Evolutionary conservation across 257 asterid species (phyloP).

Genomic region (Plectranthus barbatus): DNA sequence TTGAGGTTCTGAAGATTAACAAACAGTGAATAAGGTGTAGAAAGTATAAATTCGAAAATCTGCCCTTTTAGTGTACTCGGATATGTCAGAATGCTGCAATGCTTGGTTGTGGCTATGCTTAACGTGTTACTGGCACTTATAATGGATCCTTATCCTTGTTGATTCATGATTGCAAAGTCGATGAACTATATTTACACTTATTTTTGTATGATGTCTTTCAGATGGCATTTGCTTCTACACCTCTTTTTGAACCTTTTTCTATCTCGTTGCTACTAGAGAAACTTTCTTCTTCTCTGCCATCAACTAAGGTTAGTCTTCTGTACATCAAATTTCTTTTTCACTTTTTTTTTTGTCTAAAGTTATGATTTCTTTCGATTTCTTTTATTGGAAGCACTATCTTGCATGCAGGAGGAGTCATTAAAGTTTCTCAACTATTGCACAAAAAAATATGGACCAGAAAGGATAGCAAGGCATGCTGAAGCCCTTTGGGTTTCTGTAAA

Average conservation of each 20-base stretch:
- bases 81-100: constrained; percentile 5
- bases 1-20: background rate
- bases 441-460: constrained; percentile 58
- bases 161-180: background rate
- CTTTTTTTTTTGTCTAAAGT: constrained; percentile 9
- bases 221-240: constrained; percentile 87
- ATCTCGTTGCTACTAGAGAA: constrained; percentile 84
- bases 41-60: background rate
- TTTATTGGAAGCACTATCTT: constrained; percentile 14
- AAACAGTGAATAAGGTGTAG: background rate
- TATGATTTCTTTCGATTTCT: background rate
- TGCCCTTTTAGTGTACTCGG: background rate
- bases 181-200: constrained; percentile 15
- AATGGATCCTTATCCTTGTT: background rate
- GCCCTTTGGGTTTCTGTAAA: constrained; percentile 77
- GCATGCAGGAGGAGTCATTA: constrained; percentile 75
- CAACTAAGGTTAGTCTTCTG: constrained; percentile 64
- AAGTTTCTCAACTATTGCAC: constrained; percentile 70
- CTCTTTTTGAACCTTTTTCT: constrained; percentile 68
- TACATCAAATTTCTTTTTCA: background rate
- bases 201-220: constrained; percentile 35
- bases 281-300: constrained; percentile 74
- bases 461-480: constrained; percentile 50
- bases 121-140: background rate
- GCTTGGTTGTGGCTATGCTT: constrained; percentile 2